Evolutionary conservation across 1,284 basidiomycete species (phyloP).

Genomic region (Cryptococcus wingfieldii): DNA sequence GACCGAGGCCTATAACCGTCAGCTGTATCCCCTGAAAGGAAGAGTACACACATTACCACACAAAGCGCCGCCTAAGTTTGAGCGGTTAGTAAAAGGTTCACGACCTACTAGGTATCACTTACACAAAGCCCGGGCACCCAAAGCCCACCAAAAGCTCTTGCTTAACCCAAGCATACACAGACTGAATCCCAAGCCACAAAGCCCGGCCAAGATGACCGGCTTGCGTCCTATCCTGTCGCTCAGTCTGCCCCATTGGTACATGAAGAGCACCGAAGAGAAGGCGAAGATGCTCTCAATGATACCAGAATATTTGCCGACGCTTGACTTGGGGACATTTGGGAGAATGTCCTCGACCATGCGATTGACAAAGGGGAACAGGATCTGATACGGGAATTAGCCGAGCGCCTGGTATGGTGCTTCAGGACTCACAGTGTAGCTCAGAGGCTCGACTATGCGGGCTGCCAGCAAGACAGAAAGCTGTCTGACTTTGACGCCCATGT

Average conservation of each 20-base stretch:
- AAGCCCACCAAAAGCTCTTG: conserved; percentile 19
- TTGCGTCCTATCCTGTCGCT: conserved; percentile 21
- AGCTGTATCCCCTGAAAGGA: neutral
- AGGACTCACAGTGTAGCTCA: conserved; percentile 11
- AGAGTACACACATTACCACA: conserved; percentile 20
- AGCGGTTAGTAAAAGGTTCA: neutral
- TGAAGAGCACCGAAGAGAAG: conserved; percentile 16
- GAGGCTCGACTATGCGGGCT: conserved; percentile 16
- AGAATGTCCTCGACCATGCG: conserved; percentile 19
- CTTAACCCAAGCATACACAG: conserved; percentile 21
- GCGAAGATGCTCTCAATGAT: conserved; percentile 21
- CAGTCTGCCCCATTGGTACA: conserved; percentile 26
- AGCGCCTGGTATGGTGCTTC: neutral
- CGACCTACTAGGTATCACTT: neutral
- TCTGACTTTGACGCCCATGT: neutral
- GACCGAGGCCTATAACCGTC: conserved; percentile 16
- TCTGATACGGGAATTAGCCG: neutral
- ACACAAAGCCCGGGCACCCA: conserved; percentile 19
- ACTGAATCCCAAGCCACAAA: conserved; percentile 15
- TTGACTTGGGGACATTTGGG: conserved; percentile 13
- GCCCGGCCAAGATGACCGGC: conserved; percentile 19
- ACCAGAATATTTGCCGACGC: conserved; percentile 22
- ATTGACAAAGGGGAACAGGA: conserved; percentile 25
- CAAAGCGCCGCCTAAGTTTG: conserved; percentile 12
- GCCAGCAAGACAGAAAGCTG: conserved; percentile 16